Evolutionary conservation across 1,284 basidiomycete species (phyloP).

Genomic region (Pyrrhoderma lamaoense): DNA sequence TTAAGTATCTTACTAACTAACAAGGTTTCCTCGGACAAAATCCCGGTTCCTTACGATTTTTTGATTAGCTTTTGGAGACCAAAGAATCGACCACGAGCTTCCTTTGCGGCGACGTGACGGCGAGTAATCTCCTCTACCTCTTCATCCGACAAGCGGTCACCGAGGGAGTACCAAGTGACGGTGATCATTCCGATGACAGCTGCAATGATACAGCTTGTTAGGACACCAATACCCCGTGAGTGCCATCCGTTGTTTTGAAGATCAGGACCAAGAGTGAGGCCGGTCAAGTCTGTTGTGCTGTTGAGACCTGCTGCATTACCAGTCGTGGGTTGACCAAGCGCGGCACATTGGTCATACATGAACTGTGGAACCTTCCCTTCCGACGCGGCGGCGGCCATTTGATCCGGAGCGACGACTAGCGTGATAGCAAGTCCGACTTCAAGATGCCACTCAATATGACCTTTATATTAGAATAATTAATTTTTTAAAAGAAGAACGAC

Average conservation of each 20-base stretch:
- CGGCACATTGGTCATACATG: constrained; percentile 66
- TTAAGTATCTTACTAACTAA: too few species aligned
- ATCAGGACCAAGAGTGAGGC: constrained; percentile 60
- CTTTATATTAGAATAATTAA: not conserved
- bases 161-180: constrained; percentile 78
- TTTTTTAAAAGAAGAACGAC: not conserved
- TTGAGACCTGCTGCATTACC: constrained; percentile 79
- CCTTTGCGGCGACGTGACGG: constrained; percentile 48
- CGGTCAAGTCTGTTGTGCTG: constrained; percentile 55
- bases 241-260: constrained; percentile 74
- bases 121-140: constrained; percentile 71
- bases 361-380: constrained; percentile 37
- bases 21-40: too few species aligned
- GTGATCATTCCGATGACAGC: constrained; percentile 75
- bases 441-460: constrained; percentile 78
- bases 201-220: constrained; percentile 80
- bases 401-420: constrained; percentile 74
- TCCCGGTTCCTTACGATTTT: not conserved
- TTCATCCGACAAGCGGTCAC: constrained; percentile 59
- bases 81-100: constrained; percentile 16
- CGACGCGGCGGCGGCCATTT: constrained; percentile 28
- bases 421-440: constrained; percentile 71
- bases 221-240: constrained; percentile 72
- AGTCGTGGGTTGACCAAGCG: constrained; percentile 47
- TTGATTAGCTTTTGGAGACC: not conserved